Percentiles rank a stretch among this genome's conserved stretches.
phyloP scores from a whole-genome alignment of 1,284 basidiomycete genomes.

The Trametes versicolor region DNA sequence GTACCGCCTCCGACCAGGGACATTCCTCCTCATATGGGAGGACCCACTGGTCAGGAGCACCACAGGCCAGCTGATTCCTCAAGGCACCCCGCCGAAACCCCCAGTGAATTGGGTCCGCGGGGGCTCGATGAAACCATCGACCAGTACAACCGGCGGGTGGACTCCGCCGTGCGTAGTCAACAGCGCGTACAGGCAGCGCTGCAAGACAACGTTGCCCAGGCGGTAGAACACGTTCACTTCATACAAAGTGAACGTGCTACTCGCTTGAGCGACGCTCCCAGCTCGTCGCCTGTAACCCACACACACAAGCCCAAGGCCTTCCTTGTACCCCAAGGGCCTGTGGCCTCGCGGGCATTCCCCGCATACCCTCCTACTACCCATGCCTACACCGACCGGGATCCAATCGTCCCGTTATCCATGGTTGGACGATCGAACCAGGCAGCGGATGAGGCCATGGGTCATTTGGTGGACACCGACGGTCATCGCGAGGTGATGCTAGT shows the following conservation, averaged over 20 bases:
- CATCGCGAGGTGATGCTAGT: slow-evolving; percentile 1
- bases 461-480: neutral
- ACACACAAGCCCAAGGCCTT: neutral
- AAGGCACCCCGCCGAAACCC: too few species aligned
- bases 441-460: neutral
- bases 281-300: neutral
- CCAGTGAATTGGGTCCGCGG: too few species aligned
- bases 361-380: neutral
- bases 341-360: neutral
- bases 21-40: too few species aligned
- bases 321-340: neutral
- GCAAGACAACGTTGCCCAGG: neutral
- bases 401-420: neutral
- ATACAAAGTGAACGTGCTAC: neutral
- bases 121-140: neutral
- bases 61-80: neutral
- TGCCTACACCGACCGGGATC: neutral
- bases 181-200: neutral
- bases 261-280: neutral
- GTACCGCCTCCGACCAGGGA: too few species aligned
- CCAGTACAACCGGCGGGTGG: neutral
- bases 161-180: neutral
- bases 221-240: neutral
- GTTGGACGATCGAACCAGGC: neutral
- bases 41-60: neutral